A percentile compares a stretch with the other conserved stretches of the same genome.
phyloP scores from a whole-genome alignment of 768 basidiomycete species.

The Naganishia onofrii region DNA sequence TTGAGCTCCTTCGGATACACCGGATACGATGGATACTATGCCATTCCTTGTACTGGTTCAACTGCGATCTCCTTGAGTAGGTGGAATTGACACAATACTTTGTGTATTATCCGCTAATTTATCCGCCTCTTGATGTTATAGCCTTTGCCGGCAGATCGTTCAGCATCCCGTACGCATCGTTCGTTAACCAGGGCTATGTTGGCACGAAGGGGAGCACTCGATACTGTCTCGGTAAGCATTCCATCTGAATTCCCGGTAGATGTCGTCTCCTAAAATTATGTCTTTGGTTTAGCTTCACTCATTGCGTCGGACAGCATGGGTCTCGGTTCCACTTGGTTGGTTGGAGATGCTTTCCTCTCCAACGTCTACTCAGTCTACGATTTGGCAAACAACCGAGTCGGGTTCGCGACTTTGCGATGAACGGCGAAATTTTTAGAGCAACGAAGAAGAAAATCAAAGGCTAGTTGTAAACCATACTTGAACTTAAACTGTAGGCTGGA shows the following conservation, averaged over 20 bases:
- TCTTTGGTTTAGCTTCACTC: slow-evolving; percentile 4
- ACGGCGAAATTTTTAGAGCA: too few species aligned
- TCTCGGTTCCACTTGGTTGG: slow-evolving; percentile 27
- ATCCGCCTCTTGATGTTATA: neutral
- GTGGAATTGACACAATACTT: neutral
- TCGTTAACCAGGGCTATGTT: slow-evolving; percentile 26
- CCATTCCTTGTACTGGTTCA: slow-evolving; percentile 27
- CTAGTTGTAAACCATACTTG: neutral
- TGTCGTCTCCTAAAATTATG: too few species aligned
- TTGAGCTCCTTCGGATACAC: slow-evolving; percentile 26
- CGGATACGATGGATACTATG: slow-evolving; percentile 28
- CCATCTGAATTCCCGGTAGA: neutral
- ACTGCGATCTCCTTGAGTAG: slow-evolving; percentile 21
- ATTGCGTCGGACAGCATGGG: slow-evolving; percentile 28
- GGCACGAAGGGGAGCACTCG: slow-evolving; percentile 10
- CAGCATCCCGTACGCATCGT: slow-evolving; percentile 26
- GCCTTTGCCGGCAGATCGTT: slow-evolving; percentile 12
- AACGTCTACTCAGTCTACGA: slow-evolving; percentile 30
- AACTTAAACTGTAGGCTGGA: neutral
- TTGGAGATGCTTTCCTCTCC: slow-evolving; percentile 29
- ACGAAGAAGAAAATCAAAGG: neutral
- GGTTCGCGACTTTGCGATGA: slow-evolving; percentile 24
- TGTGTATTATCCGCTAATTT: neutral
- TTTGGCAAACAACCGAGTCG: slow-evolving; percentile 27
- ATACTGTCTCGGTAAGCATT: slow-evolving; percentile 26